Conservation (phyloP, 345 rosid species). For the Boechera stricta region DNA sequence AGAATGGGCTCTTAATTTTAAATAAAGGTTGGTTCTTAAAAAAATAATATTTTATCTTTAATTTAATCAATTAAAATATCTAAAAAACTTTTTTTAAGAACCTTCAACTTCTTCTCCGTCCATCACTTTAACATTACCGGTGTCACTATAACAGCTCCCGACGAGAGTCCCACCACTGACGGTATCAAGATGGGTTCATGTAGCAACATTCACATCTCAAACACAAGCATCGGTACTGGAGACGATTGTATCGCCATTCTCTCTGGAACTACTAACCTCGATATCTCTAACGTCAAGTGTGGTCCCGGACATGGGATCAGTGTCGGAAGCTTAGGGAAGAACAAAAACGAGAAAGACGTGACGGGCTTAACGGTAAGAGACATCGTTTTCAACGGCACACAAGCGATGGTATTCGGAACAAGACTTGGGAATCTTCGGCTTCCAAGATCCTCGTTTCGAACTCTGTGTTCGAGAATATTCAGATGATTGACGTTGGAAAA, state of each 20-base stretch:
- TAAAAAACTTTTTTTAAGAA: too few relatives aligned
- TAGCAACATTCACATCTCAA: conserved; percentile 31
- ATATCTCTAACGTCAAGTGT: conserved; percentile 37
- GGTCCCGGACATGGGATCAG: conserved; percentile 45
- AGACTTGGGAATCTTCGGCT: conserved; percentile 42
- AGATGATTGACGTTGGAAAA: too few relatives aligned
- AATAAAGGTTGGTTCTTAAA: too few relatives aligned
- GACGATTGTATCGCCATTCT: conserved; percentile 46
- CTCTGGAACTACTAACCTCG: conserved; percentile 31
- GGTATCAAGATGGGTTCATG: conserved; percentile 42
- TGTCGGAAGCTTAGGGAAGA: conserved; percentile 42
- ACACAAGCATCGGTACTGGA: conserved; percentile 38
- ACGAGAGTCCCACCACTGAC: conserved; percentile 41
- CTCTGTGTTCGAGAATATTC: conserved; percentile 28
- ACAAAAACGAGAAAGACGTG: conserved; percentile 38
- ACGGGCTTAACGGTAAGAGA: conserved; percentile 13
- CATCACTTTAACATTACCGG: conserved; percentile 34
- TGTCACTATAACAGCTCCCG: conserved; percentile 37
- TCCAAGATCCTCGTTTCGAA: conserved; percentile 30
- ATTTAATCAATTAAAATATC: too few relatives aligned
- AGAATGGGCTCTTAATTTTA: too few relatives aligned
- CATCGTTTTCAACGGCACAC: conserved; percentile 31
- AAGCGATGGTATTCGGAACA: conserved; percentile 40
- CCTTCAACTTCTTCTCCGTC: conserved; percentile 30
- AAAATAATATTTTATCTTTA: too few relatives aligned